Evolutionary conservation across 2,329 filamentous ascomycete genomes (phyloP), one percentile per base, ranked within the genome.

Genomic region (Alternaria ventricosa): DNA sequence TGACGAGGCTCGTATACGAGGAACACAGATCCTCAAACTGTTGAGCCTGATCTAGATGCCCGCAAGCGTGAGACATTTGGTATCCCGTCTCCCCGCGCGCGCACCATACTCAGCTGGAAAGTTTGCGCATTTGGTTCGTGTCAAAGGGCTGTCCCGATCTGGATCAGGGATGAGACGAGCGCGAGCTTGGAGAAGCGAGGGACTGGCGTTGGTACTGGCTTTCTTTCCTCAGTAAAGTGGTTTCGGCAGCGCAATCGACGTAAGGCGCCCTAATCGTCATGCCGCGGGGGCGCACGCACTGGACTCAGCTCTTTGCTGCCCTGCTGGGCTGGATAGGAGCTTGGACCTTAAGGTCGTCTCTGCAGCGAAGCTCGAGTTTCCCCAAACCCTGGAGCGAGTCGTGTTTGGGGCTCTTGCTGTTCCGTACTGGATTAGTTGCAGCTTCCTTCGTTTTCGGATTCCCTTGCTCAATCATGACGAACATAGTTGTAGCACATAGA

Each of bases 81-180:
- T 41, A 41, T 23, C 13, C 30, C 49, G 30, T 53, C 49, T 53
- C 49, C 28, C 28, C 49, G 30, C 22, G 49, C 49, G 49, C 49
- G 49, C 49, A 22, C 43, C 43, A 45, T 20, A 45, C 43, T 45
- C 43, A 22, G 43, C 43, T 45, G 18, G 43, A 45, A 45, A 45
- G 43, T 45, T 45, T 45, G 49, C 49, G 49, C 49, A 33, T 33
- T 53, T 12, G 33, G 36, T 41, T 41, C 36, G 36, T 41, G 49
- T 23, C 20, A 15, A 41, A 41, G 49, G 49, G 30, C 30, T 53
- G 49, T 53, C 49, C 49, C 28, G 30, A 53, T 53, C 30, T 53
- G 49, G 49, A 53, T 53, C 49, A 53, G 49, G 49, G 49, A 53
- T 53, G 49, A 53, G 49, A 25, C 49, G 49, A 53, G 9, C 36